Evolutionary conservation across 176 grass and related monocot species (phyloP).

Genomic region (Alopecurus myosuroides): DNA sequence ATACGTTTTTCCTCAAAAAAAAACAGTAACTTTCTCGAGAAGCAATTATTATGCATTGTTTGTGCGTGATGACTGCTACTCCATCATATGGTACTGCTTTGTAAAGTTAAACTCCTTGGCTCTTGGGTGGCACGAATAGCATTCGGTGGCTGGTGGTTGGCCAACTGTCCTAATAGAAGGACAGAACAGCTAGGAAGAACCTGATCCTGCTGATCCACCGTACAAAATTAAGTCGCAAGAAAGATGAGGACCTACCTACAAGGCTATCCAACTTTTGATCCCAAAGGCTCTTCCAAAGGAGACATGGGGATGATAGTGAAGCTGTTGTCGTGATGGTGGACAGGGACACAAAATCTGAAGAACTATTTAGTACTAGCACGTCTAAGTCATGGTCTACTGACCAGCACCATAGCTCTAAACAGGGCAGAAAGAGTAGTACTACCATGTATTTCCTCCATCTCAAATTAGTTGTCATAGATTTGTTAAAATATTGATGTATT

Average conservation of each 20-base stretch:
- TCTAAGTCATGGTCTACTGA: not conserved
- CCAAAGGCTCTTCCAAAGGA: not conserved
- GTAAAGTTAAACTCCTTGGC: not conserved
- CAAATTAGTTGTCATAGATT: too few relatives aligned
- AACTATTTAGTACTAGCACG: not conserved
- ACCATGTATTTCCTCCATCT: too few relatives aligned
- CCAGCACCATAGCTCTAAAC: too few relatives aligned
- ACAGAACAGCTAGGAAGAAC: not conserved
- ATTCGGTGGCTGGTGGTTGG: slow-evolving; percentile 6
- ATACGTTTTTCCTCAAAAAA: too few relatives aligned
- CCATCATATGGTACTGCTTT: not conserved
- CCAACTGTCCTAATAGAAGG: not conserved
- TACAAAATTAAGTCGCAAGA: slow-evolving; percentile 19
- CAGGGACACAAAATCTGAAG: not conserved
- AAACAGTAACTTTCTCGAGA: too few relatives aligned
- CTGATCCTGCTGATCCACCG: not conserved
- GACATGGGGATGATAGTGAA: not conserved
- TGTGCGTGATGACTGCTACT: not conserved
- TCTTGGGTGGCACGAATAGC: not conserved
- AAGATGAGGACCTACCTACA: slow-evolving; percentile 6
- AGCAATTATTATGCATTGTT: too few relatives aligned
- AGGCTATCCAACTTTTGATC: not conserved
- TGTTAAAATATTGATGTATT: too few relatives aligned
- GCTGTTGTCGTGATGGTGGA: not conserved
- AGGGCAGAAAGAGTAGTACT: too few relatives aligned